Conservation (phyloP, 441 rosid genomes). For the Bocquillonia castaneifolia region DNA sequence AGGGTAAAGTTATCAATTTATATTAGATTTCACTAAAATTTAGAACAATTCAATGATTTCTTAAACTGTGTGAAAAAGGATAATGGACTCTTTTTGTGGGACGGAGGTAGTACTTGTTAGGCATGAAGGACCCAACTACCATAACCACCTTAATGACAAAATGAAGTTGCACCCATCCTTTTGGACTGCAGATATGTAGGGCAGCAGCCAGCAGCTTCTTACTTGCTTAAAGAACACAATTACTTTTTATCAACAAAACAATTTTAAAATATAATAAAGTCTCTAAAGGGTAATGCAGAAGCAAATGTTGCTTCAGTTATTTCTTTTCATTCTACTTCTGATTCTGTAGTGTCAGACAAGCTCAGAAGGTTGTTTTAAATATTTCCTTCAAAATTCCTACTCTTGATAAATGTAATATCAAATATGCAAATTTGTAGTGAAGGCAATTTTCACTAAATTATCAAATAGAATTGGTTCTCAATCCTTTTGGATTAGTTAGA, state of each 20-base stretch:
- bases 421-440: conserved; percentile 2
- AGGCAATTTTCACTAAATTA: not conserved
- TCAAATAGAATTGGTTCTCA: too few species aligned
- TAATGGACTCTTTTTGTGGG: too few species aligned
- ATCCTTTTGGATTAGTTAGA: too few species aligned
- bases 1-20: too few species aligned
- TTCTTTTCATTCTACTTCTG: not conserved
- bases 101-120: too few species aligned
- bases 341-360: not conserved
- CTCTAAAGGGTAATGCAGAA: not conserved
- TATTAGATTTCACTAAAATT: too few species aligned
- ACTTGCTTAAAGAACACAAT: not conserved
- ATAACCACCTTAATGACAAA: not conserved
- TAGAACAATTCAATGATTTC: too few species aligned
- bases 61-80: too few species aligned
- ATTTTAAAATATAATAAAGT: not conserved
- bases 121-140: too few species aligned
- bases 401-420: not conserved
- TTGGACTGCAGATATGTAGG: not conserved
- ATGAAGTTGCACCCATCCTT: not conserved
- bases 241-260: not conserved
- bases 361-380: not conserved
- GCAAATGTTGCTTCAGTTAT: not conserved
- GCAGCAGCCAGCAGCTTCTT: conserved; percentile 7
- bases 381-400: conserved; percentile 2